phyloP scores from a whole-genome alignment of 495 filamentous ascomycete species.

The Penicillium soppii region DNA sequence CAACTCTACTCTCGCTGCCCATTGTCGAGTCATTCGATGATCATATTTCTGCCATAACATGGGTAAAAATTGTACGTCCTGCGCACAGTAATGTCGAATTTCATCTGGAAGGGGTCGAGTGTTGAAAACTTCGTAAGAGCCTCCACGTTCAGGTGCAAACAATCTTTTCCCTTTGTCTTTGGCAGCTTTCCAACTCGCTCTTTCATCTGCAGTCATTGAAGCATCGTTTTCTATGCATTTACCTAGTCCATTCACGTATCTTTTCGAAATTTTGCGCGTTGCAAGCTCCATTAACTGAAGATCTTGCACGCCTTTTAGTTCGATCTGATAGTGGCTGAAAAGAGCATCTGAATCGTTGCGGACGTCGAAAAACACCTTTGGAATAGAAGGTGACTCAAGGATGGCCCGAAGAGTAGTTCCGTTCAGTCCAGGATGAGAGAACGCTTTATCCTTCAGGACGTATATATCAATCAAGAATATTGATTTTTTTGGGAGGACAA shows the following conservation, averaged over 20 bases:
- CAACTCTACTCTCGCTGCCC: too few relatives aligned
- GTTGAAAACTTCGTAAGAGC: conserved; percentile 47
- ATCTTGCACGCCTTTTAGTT: conserved; percentile 44
- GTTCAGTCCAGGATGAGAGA: conserved; percentile 29
- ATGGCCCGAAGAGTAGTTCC: conserved; percentile 46
- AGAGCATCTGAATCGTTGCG: conserved; percentile 55
- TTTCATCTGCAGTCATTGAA: conserved; percentile 13
- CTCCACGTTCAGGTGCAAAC: conserved; percentile 44
- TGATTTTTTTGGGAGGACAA: conserved; percentile 13
- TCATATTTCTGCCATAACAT: neutral
- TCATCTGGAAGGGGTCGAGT: conserved; percentile 40
- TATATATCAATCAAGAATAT: conserved; percentile 54
- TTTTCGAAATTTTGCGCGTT: conserved; percentile 23
- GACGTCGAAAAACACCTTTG: conserved; percentile 36
- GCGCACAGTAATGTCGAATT: conserved; percentile 46
- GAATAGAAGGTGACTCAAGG: conserved; percentile 40
- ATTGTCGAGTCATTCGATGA: too few relatives aligned
- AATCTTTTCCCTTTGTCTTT: conserved; percentile 40
- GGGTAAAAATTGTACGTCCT: conserved; percentile 48
- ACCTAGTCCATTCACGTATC: conserved; percentile 34
- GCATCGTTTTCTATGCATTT: conserved; percentile 44
- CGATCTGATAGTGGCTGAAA: conserved; percentile 39
- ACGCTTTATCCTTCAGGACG: conserved; percentile 42
- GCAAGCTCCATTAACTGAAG: conserved; percentile 58
- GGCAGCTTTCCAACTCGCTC: conserved; percentile 27